Evolutionary conservation across 106 monocot genomes (phyloP), one percentile per base, ranked within the genome.

Genomic region (Acorus gramineus): DNA sequence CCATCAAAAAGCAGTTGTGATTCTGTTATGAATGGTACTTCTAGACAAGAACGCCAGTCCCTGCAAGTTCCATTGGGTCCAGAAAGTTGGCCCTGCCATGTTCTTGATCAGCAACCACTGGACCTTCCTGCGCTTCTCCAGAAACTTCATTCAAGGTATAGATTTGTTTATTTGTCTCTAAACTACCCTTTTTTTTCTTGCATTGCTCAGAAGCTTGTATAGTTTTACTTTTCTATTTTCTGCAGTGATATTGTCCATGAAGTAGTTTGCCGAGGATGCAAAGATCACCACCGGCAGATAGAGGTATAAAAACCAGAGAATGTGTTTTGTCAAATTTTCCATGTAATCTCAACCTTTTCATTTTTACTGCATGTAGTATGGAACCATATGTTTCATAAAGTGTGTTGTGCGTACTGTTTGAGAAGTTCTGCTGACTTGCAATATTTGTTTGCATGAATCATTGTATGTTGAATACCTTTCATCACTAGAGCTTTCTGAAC

Each of bases 211-310:
- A 28, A 28, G 28, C 50, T 4, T 55, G 8, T 73, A 47, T 11
- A 44, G 51, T 46, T 12, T 61, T 62, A 8, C 2, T 64, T n/a
- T 64, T n/a, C 45, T 65, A 74, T 66, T 4, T 28, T 72, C 14
- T 70, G 55, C 73, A 95, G 96, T 81, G 96, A 96, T 51, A 60
- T 88, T 83, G 91, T 88, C 9, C 76, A 85, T 79, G 90, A 88
- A 67, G 65, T 71, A 53, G 91, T 91, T n/a, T 85, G 83, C 67
- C 75, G 85, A 81, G 82, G 87, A 11, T 96, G 91, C 75, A 84
- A 80, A 72, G 96, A 96, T 67, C 87, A 85, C n/a, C 96, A 96
- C 79, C 77, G 87, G 14, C 90, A 88, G 79, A 85, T 91, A 83
- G 75, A 96, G 85, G 91, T 96, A 73, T 67, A 49, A 53, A 60